Percentiles rank a stretch among this genome's conserved stretches.
phyloP scores from a whole-genome alignment of 768 basidiomycete genomes.

The Lactifluus hygrophoroides region DNA sequence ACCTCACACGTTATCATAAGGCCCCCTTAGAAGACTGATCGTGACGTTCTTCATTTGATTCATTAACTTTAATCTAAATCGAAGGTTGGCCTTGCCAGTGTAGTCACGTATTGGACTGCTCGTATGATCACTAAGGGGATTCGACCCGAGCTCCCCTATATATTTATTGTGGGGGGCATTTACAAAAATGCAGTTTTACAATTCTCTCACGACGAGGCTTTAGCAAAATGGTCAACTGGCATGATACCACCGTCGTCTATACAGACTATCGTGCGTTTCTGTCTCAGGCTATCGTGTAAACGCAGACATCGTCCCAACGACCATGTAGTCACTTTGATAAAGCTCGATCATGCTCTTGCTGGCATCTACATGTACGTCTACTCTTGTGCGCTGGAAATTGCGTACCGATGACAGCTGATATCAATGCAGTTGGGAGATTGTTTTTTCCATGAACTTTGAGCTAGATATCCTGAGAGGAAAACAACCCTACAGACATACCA shows the following conservation, averaged over 20 bases:
- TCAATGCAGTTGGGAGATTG: background rate
- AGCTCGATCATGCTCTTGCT: background rate
- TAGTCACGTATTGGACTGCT: no score
- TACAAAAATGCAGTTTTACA: background rate
- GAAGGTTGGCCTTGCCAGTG: no score
- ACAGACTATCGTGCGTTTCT: background rate
- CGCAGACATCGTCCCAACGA: background rate
- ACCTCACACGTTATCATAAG: no score
- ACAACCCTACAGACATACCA: background rate
- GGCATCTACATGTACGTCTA: background rate
- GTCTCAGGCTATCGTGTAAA: no score
- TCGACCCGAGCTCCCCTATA: background rate
- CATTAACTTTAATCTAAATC: no score
- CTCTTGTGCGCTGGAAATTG: background rate
- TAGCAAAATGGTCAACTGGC: conserved; percentile 5
- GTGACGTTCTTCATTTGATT: no score
- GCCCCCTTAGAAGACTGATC: no score
- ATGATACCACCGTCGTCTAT: background rate
- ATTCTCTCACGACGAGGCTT: background rate
- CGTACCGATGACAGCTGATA: background rate
- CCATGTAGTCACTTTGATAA: background rate
- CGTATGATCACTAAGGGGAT: no score
- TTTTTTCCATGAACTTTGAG: background rate
- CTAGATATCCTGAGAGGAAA: background rate
- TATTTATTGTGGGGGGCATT: background rate